Conservation (phyloP, 1,284 basidiomycete genomes). For the Ustilago trichophora region DNA sequence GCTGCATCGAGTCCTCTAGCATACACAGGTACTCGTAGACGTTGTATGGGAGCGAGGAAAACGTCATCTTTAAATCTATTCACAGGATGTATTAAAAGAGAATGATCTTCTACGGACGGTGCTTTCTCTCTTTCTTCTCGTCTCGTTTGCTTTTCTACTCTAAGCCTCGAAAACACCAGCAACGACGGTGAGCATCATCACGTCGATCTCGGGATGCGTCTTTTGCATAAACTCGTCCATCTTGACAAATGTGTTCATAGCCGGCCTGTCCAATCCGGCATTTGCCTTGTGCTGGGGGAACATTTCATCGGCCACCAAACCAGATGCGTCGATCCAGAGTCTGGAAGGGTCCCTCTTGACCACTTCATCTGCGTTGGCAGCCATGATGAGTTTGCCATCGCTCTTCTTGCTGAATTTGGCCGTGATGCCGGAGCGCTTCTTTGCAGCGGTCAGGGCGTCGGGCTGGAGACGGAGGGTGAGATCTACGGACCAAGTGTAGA, state of each 20-base stretch:
- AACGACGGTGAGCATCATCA: constrained; percentile 62
- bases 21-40: no score
- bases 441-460: constrained; percentile 19
- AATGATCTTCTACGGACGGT: no score
- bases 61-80: no score
- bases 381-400: constrained; percentile 22
- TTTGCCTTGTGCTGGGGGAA: constrained; percentile 52
- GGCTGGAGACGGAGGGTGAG: constrained; percentile 73
- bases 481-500: constrained; percentile 77
- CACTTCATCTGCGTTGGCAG: neutral
- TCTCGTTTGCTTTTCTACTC: neutral
- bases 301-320: constrained; percentile 55
- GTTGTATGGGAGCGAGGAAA: no score
- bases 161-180: constrained; percentile 55
- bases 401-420: constrained; percentile 14
- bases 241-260: constrained; percentile 48
- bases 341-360: constrained; percentile 36
- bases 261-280: constrained; percentile 16
- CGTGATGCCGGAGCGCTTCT: neutral
- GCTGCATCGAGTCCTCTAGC: no score
- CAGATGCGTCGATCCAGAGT: constrained; percentile 52
- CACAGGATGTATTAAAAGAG: no score
- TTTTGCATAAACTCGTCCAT: constrained; percentile 53
- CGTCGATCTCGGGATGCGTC: constrained; percentile 61
- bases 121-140: neutral